phyloP scores from a whole-genome alignment of 208 protist genomes.

The Eutreptiella sp. region DNA sequence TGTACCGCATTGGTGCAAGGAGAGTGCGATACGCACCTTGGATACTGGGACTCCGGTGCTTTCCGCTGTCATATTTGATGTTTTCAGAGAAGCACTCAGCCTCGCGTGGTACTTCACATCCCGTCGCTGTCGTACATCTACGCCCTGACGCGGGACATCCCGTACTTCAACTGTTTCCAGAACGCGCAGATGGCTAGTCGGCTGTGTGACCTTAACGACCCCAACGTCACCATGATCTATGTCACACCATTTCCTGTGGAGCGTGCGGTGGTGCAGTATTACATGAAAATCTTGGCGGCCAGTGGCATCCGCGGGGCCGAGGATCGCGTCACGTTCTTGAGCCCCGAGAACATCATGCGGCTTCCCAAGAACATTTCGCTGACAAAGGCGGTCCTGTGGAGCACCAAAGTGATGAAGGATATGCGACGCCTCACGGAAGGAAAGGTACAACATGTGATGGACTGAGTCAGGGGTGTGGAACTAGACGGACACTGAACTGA shows the following conservation, averaged over 20 bases:
- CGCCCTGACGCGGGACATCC: slow-evolving; percentile 61
- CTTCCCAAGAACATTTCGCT: slow-evolving; percentile 65
- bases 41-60: too few species aligned
- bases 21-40: too few species aligned
- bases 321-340: too few species aligned
- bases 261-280: slow-evolving; percentile 66
- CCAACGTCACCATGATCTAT: slow-evolving; percentile 65
- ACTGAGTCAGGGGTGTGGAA: too few species aligned
- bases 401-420: slow-evolving; percentile 65
- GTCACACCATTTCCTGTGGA: slow-evolving; percentile 65
- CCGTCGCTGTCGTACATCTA: slow-evolving; percentile 69
- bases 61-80: too few species aligned
- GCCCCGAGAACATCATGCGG: slow-evolving; percentile 62
- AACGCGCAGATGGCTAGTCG: too few species aligned
- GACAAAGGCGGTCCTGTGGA: slow-evolving; percentile 59
- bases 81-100: too few species aligned
- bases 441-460: too few species aligned
- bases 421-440: slow-evolving; percentile 53
- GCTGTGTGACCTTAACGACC: slow-evolving; percentile 60
- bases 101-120: slow-evolving; percentile 69
- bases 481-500: too few species aligned
- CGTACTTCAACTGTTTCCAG: slow-evolving; percentile 66
- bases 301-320: too few species aligned
- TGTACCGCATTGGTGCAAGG: too few species aligned
- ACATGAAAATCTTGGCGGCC: slow-evolving; percentile 54